Conservation (phyloP, 352 stramenopile species). For the Pythium angustatum region DNA sequence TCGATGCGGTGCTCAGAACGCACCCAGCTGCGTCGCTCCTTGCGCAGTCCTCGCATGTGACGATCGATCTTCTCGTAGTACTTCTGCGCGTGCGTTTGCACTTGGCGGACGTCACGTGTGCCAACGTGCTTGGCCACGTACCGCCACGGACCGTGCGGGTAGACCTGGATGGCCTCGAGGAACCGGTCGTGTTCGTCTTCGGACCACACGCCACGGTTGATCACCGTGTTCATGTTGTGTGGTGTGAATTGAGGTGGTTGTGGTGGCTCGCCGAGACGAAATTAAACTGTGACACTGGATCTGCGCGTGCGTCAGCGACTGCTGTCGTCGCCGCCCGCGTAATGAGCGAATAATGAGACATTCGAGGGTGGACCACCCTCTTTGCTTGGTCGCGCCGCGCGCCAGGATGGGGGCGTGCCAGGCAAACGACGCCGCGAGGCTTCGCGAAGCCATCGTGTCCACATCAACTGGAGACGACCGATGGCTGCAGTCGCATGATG, state of each 20-base stretch:
- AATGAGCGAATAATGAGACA: constrained; percentile 8
- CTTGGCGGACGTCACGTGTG: constrained; percentile 52
- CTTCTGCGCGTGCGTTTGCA: constrained; percentile 60
- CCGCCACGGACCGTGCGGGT: constrained; percentile 38
- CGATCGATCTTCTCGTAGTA: constrained; percentile 77
- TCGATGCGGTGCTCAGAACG: constrained; percentile 25
- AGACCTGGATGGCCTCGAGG: constrained; percentile 33
- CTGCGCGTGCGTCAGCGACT: not conserved
- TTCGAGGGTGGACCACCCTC: not conserved
- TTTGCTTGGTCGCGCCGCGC: constrained; percentile 6
- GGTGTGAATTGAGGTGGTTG: not conserved
- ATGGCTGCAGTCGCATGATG: constrained; percentile 6
- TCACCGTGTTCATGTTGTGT: constrained; percentile 2
- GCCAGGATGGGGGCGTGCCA: not conserved
- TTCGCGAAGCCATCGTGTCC: constrained; percentile 2
- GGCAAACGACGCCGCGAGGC: no score
- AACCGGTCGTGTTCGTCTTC: constrained; percentile 42
- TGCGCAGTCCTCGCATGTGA: constrained; percentile 51
- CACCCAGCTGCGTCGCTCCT: constrained; percentile 45
- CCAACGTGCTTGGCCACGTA: constrained; percentile 32
- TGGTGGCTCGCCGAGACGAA: not conserved
- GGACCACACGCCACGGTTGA: constrained; percentile 34
- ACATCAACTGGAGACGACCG: not conserved
- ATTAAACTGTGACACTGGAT: constrained; percentile 1
- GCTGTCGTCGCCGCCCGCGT: not conserved